A percentile compares a stretch with the other conserved stretches of the same genome.
Evolutionary conservation across 2,329 filamentous ascomycete species (phyloP).

Genomic region (Phyllachora maydis): DNA sequence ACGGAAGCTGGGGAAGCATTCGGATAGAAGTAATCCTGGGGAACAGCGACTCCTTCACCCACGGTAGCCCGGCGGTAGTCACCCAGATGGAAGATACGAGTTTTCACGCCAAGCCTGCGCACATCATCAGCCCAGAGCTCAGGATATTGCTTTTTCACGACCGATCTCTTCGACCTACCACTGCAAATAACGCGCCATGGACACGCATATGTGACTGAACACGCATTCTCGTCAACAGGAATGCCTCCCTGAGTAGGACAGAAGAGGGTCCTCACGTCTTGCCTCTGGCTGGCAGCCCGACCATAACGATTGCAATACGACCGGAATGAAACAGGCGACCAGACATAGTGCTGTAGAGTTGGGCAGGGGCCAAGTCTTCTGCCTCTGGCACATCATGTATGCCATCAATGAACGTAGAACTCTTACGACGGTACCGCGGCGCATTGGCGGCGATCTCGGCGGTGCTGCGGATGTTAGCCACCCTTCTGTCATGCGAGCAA

Average conservation of each 20-base stretch:
- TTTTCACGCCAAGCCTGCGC: slow-evolving; percentile 79
- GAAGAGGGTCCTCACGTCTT: slow-evolving; percentile 65
- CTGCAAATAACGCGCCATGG: slow-evolving; percentile 78
- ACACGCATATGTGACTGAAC: slow-evolving; percentile 74
- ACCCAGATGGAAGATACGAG: slow-evolving; percentile 88
- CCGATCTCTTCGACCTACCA: too few relatives aligned
- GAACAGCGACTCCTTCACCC: slow-evolving; percentile 63
- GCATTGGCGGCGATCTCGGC: slow-evolving; percentile 84
- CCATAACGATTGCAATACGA: slow-evolving; percentile 91
- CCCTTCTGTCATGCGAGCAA: not conserved
- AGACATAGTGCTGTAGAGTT: slow-evolving; percentile 96
- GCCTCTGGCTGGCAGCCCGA: slow-evolving; percentile 81
- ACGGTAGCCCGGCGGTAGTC: slow-evolving; percentile 90
- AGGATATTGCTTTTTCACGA: not conserved
- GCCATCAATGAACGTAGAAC: slow-evolving; percentile 90
- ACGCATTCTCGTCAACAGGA: too few relatives aligned
- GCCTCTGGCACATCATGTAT: slow-evolving; percentile 86
- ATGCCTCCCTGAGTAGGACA: too few relatives aligned
- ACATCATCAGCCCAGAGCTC: slow-evolving; percentile 1
- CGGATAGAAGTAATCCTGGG: slow-evolving; percentile 94
- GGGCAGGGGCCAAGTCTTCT: slow-evolving; percentile 69
- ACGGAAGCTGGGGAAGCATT: slow-evolving; percentile 84
- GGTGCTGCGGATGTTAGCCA: slow-evolving; percentile 36
- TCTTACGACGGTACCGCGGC: slow-evolving; percentile 74
- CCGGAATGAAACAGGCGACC: slow-evolving; percentile 93